Base-by-base conservation (phyloP, 2,329 filamentous ascomycete species). In the Chaetomium olivaceum region DNA sequence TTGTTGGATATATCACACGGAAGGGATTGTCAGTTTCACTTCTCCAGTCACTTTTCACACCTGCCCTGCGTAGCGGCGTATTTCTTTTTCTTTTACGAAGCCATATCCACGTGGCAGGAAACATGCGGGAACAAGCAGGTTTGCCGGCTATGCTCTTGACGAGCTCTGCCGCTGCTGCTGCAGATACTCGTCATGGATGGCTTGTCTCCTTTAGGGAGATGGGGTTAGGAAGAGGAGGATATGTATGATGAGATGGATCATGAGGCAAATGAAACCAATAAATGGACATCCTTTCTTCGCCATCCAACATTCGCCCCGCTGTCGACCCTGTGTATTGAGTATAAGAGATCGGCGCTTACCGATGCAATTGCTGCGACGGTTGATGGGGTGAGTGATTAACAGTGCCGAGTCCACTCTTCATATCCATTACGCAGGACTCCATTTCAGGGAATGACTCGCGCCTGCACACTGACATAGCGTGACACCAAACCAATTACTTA, bases 241-340 rank as follows among this genome's bases (percentile, higher is more conserved):
- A 52, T 61, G 52, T 58, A 58, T 57, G 51, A 62, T 56, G 59
- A 58, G 14, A 62, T 56, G 52, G 52, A 50, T 46, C 19, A 58
- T 52, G 61, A 58, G 19, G 25, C 19, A 33, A 31, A 58, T 54
- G 54, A 63, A 36, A 16, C 27, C 43, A 39, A 27, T n/a, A 33
- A 19, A 51, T 50, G 25, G 54, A 58, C 39, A 58, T 62, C 25
- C 23, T 50, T 5, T 59, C 33, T 46, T 48, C 43, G 21, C 14
- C 25, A 23, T 36, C 27, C 27, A 58, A 23, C 27, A 2, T n/a
- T 25, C 7, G 3, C 12, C 19, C 4, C 7, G 16, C 14, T 16
- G 16, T 29, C 16, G 14, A 29, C 29, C 7, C 27, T 16, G 6
- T 27, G 46, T 23, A 6, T 11, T 12, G 8, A 48, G 46, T 23